Evolutionary conservation across 768 basidiomycete species (phyloP), one percentile per base, ranked within the genome.

Genomic region (Phaeotremella skinneri): DNA sequence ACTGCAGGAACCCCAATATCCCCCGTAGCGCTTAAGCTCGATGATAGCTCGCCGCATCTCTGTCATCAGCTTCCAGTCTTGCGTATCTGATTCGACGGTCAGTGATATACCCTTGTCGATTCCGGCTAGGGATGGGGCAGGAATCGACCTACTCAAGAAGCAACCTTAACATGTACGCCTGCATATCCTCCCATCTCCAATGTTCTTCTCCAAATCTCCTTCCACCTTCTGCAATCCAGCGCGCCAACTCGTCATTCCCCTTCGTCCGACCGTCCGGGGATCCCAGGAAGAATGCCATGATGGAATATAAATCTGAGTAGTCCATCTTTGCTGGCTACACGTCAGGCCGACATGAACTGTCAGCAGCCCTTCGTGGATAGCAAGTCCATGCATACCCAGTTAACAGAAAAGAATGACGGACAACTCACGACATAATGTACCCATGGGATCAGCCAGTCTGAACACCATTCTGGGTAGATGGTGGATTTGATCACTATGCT

Each of bases 361-460:
- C 25, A 52, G 25, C 9, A 32, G 20, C 23, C 14, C 25, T 49
- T 49, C 13, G 47, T 13, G 13, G 47, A 25, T 49, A 13, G 23
- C 13, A 49, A 23, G 23, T 49, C 13, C 13, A 23, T 49, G 47
- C 14, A 49, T 49, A 23, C 14, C 13, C 14, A 20, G 37, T 32
- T 17, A 31, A 9, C 14, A 56, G 30, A 50, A 49, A 31, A 29
- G 26, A 56, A 21, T 4, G 20, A 52, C 21, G 25, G 34, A 54
- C 48, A 56, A 69, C 76, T 62, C 45, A 78, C 76, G 29, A 79
- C 70, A 49, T 77, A 78, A 59, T 79, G 78, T 25, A 74, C 73
- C 69, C 75, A 78, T 14, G 78, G 78, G 5, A 72, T 76, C 57
- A 79, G 48, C 75, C 76, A 76, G 58, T 76, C 74, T 1, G 67